Evolutionary conservation across 371 early-diverging fungal genomes (phyloP).

Genomic region (Rhizopus stolonifer): DNA sequence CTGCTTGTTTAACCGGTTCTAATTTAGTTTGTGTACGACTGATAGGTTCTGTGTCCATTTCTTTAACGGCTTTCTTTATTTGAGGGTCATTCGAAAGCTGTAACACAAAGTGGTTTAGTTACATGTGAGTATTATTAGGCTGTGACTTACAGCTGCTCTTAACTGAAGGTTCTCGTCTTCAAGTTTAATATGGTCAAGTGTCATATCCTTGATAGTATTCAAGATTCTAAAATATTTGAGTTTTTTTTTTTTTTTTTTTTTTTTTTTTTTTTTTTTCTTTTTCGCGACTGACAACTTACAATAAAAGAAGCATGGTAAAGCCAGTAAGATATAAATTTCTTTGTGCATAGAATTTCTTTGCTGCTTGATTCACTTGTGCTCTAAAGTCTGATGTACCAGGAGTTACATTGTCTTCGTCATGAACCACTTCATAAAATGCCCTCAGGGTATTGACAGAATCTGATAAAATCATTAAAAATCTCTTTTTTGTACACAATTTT

Average conservation of each 20-base stretch:
- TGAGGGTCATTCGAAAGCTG: constrained; percentile 22
- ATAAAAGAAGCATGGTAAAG: constrained; percentile 24
- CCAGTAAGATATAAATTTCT: constrained; percentile 70
- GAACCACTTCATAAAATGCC: constrained; percentile 31
- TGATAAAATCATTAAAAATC: constrained; percentile 10
- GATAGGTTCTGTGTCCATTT: constrained; percentile 25
- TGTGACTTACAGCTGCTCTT: constrained; percentile 22
- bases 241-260: no score
- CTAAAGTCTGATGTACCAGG: constrained; percentile 37
- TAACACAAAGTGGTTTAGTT: no score
- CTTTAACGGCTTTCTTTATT: constrained; percentile 9
- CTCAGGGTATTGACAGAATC: constrained; percentile 67
- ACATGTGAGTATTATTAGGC: background rate
- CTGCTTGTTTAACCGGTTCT: constrained; percentile 20
- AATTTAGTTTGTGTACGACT: constrained; percentile 14
- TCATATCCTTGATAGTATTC: constrained; percentile 23
- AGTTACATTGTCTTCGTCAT: constrained; percentile 29
- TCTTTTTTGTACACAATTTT: background rate
- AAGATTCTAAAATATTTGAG: constrained; percentile 14
- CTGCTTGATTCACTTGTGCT: constrained; percentile 58
- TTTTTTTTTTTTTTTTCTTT: background rate
- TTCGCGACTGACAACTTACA: constrained; percentile 11
- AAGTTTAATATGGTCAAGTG: constrained; percentile 20
- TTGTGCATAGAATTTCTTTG: constrained; percentile 83
- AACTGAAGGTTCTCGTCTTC: constrained; percentile 26